Base-by-base conservation (phyloP, 352 stramenopile genomes). In the Thalassiosira mediterranea region DNA sequence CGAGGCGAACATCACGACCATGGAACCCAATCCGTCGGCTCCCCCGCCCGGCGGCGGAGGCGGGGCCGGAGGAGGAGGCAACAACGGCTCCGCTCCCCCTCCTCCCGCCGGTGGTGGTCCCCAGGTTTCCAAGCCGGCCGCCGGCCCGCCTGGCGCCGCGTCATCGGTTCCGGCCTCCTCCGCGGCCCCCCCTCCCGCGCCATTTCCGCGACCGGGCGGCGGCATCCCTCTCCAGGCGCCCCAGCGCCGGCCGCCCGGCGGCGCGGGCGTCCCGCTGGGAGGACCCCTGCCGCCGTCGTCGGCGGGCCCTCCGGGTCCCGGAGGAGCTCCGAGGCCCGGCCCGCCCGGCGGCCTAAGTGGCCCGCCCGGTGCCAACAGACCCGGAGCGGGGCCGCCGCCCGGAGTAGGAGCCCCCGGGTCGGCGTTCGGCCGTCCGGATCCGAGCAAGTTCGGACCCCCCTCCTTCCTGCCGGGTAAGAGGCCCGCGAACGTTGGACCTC, bases 141-240 rank as follows among this genome's bases (percentile, higher is more conserved):
- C 51, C 37, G 15, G 15, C 15, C 15, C 51, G 51, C n/a, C n/a
- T n/a, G n/a, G n/a, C n/a, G n/a, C n/a, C n/a, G n/a, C n/a, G n/a
- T n/a, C n/a, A n/a, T n/a, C n/a, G n/a, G n/a, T n/a, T n/a, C n/a
- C 51, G 31, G 51, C 51, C 51, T 37, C 51, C 51, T 37, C 51
- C 11, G 51, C 5, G 3, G 51, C 51, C 51, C n/a, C 51, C 37
- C n/a, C 31, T 31, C 21, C 51, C 5, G n/a, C 26, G 11, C 51
- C 17, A 32, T 23, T 23, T 25, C 51, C 5, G 51, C 51, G 13
- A 42, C 7, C 34, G 34, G 13, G 34, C 34, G 34, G 13, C 34
- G 34, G 7, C 34, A 7, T 13, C 34, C 7, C 34, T 42, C 34
- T 13, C 34, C 13, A 7, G 34, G 34, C 34, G 7, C 7, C 13